Conservation (phyloP, 208 protist species). For the Trypanosoma platydactyli region DNA sequence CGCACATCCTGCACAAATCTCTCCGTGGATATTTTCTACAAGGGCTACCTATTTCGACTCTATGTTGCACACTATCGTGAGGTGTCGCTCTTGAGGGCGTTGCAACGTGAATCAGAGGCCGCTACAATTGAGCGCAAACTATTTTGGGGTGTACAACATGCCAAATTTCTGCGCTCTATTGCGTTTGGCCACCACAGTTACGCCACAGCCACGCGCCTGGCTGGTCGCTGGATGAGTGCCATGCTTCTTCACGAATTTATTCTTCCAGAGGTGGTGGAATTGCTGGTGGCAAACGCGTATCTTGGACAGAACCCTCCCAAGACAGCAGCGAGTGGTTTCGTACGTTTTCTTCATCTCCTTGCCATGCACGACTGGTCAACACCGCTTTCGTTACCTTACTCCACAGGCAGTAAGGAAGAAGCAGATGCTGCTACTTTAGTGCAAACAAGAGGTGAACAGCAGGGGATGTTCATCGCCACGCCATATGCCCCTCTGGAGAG, state of each 20-base stretch:
- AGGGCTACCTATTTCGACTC: constrained; percentile 84
- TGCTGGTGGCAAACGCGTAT: constrained; percentile 82
- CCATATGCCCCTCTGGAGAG: constrained; percentile 73
- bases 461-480: constrained; percentile 82
- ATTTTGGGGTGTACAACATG: constrained; percentile 85
- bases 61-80: constrained; percentile 89
- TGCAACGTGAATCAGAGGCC: constrained; percentile 72
- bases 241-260: constrained; percentile 84
- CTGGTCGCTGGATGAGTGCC: constrained; percentile 79
- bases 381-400: constrained; percentile 74
- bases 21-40: constrained; percentile 80
- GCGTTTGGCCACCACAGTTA: constrained; percentile 78
- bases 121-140: constrained; percentile 80
- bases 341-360: constrained; percentile 78
- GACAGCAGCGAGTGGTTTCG: constrained; percentile 70
- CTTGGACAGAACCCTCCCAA: constrained; percentile 47
- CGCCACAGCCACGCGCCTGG: constrained; percentile 66
- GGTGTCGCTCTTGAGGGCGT: constrained; percentile 69
- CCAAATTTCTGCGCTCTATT: constrained; percentile 75
- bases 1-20: constrained; percentile 58
- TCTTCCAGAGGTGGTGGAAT: constrained; percentile 77
- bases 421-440: constrained; percentile 45
- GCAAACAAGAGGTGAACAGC: constrained; percentile 57
- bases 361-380: constrained; percentile 75
- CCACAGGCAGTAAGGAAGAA: constrained; percentile 46